Evolutionary conservation across 331 rosid species (phyloP).

Genomic region (Malus hybrid): DNA sequence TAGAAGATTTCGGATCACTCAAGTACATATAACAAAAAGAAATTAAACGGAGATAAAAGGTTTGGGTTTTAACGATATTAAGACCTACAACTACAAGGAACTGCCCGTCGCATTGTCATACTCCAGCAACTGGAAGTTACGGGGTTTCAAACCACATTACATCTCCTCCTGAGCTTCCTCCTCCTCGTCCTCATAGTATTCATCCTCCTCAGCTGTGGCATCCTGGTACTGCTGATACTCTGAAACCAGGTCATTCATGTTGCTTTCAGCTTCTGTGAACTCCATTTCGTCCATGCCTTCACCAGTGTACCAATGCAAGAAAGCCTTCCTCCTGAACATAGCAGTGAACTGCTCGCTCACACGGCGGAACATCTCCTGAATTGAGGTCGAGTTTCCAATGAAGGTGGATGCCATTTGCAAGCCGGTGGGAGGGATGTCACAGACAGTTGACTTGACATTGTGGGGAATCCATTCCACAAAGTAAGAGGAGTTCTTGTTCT

Average conservation of each 20-base stretch:
- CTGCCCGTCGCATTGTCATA: slow-evolving; percentile 10
- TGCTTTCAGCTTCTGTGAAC: slow-evolving; percentile 68
- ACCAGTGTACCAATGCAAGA: slow-evolving; percentile 72
- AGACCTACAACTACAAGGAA: slow-evolving; percentile 24
- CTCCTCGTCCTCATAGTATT: slow-evolving; percentile 41
- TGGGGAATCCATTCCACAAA: no score
- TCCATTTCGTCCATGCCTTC: slow-evolving; percentile 82
- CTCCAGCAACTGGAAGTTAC: slow-evolving; percentile 68
- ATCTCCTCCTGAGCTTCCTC: slow-evolving; percentile 23
- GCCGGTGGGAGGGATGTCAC: no score
- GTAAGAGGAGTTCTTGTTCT: no score
- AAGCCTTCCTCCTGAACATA: slow-evolving; percentile 70
- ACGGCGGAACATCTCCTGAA: no score
- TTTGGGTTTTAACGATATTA: slow-evolving; percentile 5
- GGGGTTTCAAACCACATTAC: slow-evolving; percentile 12
- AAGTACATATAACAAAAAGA: slow-evolving; percentile 4
- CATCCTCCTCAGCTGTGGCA: slow-evolving; percentile 60
- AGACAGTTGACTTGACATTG: no score
- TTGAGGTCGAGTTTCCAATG: no score
- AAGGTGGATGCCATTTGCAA: no score
- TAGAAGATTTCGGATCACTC: not conserved
- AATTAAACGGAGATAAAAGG: slow-evolving; percentile 3
- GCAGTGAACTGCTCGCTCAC: slow-evolving; percentile 37
- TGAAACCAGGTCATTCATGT: slow-evolving; percentile 63
- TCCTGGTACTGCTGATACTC: slow-evolving; percentile 75